A percentile compares a stretch with the other conserved stretches of the same genome.
Evolutionary conservation across 768 basidiomycete genomes (phyloP).

Genomic region (Rhodotorula taiwanensis): DNA sequence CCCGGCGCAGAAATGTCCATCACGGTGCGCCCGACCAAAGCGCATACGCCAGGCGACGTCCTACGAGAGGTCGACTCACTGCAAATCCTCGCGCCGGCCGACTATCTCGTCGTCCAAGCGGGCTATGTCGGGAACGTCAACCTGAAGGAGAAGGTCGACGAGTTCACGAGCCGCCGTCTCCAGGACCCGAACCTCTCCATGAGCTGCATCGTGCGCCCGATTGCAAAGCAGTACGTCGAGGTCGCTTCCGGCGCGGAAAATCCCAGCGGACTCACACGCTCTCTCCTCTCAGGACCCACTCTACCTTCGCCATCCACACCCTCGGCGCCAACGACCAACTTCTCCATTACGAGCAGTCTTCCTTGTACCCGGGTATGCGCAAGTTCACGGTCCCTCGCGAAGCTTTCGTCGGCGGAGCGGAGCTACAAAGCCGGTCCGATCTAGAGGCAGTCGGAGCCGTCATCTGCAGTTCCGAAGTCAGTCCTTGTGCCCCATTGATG

Average conservation of each 20-base stretch:
- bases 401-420: slow-evolving; percentile 62
- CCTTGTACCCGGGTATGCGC: slow-evolving; percentile 61
- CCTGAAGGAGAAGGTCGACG: slow-evolving; percentile 52
- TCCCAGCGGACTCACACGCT: neutral
- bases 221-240: slow-evolving; percentile 25
- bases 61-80: slow-evolving; percentile 90
- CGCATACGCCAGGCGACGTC: slow-evolving; percentile 84
- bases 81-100: slow-evolving; percentile 70
- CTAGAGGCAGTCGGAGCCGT: slow-evolving; percentile 83
- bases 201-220: slow-evolving; percentile 45
- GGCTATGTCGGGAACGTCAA: slow-evolving; percentile 89
- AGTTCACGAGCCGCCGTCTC: slow-evolving; percentile 58
- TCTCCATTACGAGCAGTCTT: slow-evolving; percentile 72
- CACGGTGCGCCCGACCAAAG: slow-evolving; percentile 76
- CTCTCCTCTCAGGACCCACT: slow-evolving; percentile 19
- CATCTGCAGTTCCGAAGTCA: slow-evolving; percentile 84
- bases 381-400: slow-evolving; percentile 68
- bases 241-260: no score
- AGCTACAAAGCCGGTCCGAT: slow-evolving; percentile 81
- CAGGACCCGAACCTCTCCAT: slow-evolving; percentile 96
- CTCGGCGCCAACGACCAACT: slow-evolving; percentile 73
- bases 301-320: slow-evolving; percentile 56
- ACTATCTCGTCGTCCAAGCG: slow-evolving; percentile 84
- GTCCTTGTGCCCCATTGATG: slow-evolving; percentile 36
- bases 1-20: slow-evolving; percentile 73